Base-by-base conservation (phyloP, 805 yeast species). In the Sugiyamaella americana region DNA sequence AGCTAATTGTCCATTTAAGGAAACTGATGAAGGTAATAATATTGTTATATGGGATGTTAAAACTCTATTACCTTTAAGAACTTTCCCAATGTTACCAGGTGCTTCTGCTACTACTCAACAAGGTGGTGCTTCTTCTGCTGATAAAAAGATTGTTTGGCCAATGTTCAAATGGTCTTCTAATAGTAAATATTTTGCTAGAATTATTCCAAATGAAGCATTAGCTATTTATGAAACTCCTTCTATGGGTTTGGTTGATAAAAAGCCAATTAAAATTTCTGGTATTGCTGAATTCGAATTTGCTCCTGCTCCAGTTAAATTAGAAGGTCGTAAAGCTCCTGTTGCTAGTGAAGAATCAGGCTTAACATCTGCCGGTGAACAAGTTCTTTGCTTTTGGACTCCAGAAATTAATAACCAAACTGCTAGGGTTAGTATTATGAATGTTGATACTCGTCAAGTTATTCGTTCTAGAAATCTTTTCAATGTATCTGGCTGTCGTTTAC, bases 341-440 rank as follows among this genome's bases (percentile, higher is more conserved):
- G 78, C 74, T 48, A 74, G 72, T 37, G 82, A 82, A 58, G 82
- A 82, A 58, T 70, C 8, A 8, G 32, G 32, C 13, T 8, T 8
- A 26, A 13, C 13, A 8, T 70, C 64, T 35, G 78, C 74, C 48
- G 74, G 72, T 37, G 75, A 75, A 2, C 82, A 82, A 58, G 70
- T 88, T 30, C 74, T 93, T 56, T 81, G 95, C 26, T 93, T 83
- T 72, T 93, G 98, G 98, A 88, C 96, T 40, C 99, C 99, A 46
- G 99, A 93, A 71, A 71, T 80, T 45, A 67, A 75, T 53, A 91
- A 93, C 68, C 96, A 89, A 72, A 84, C 96, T 39, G 97, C 98
- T 23, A 84, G 95, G 66, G 98, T 91, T 49, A 79, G 94, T 20
- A 70, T 93, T 53, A 82, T 93, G 80, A 87, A 86, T 60, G 77